Base-by-base conservation (phyloP, 2,329 filamentous ascomycete species). In the Chlorencoelia australis region DNA sequence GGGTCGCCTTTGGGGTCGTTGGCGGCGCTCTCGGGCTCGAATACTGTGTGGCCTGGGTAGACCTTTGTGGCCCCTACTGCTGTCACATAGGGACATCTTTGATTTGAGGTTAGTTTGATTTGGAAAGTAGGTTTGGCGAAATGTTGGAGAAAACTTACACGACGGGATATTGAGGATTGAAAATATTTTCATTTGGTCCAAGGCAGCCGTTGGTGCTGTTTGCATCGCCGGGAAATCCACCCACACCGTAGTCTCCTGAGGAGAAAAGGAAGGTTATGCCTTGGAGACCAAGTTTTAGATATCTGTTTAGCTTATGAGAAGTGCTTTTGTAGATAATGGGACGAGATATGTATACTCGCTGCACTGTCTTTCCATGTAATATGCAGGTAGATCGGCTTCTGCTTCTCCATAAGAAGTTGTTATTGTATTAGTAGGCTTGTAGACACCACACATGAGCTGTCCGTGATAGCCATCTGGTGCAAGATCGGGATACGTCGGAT, bases 311-410 rank as follows among this genome's bases (percentile, higher is more conserved):
- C n/a, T n/a, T n/a, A n/a, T n/a, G n/a, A n/a, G n/a, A n/a, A n/a
- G n/a, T n/a, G n/a, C n/a, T n/a, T n/a, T n/a, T n/a, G n/a, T n/a
- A n/a, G n/a, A n/a, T n/a, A n/a, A n/a, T n/a, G n/a, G n/a, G n/a
- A n/a, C n/a, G n/a, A n/a, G n/a, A n/a, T n/a, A 3, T 33, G 18
- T 7, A 7, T 21, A 65, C 57, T 68, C 66, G 35, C 55, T 53
- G 52, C 66, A 68, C 52, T 68, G 66, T 5, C 66, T 61, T 44
- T 67, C 58, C 48, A 70, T 65, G 53, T 77, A 77, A 42, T 58
- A 61, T 7, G 60, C 54, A 0, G 71, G 69, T n/a, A 74, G 58
- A 22, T 68, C 65, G 10, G 59, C 56, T 52, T 77, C 72, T 22
- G 64, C 60, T 30, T 65, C 63, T 25, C 68, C 69, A 49, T 73